Conservation (phyloP, 257 asterid genomes). For the Ophiorrhiza pumila region DNA sequence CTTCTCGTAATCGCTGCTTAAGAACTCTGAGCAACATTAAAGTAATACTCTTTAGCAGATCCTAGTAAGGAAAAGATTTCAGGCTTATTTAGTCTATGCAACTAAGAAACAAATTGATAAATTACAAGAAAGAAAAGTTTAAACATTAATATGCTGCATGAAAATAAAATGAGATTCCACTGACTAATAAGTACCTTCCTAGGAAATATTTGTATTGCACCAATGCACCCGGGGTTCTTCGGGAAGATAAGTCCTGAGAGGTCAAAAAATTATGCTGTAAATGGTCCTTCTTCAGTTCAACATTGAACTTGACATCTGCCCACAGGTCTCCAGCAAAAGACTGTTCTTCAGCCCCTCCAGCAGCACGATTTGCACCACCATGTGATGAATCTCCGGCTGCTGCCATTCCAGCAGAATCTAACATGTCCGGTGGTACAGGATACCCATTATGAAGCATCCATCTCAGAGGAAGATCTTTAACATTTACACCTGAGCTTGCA, state of each 20-base stretch:
- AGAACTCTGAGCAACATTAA: conserved; percentile 46
- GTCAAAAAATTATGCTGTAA: conserved; percentile 48
- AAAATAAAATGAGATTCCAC: background rate
- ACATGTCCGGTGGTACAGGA: conserved; percentile 91
- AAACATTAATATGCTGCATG: too few species aligned
- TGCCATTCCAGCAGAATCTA: conserved; percentile 59
- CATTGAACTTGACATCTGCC: conserved; percentile 65
- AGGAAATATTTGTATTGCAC: conserved; percentile 72
- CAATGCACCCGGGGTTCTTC: conserved; percentile 50
- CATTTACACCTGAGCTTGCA: conserved; percentile 51
- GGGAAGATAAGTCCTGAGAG: conserved; percentile 60
- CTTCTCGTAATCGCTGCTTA: conserved; percentile 87
- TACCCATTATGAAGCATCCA: conserved; percentile 99
- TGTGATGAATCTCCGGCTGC: conserved; percentile 49
- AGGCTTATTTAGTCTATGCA: background rate
- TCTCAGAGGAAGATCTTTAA: conserved; percentile 88
- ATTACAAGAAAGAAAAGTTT: background rate
- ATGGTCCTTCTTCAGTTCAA: conserved; percentile 64
- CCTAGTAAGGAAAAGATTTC: background rate
- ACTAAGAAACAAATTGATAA: background rate
- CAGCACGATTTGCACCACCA: conserved; percentile 39
- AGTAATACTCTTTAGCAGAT: background rate
- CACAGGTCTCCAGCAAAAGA: conserved; percentile 75
- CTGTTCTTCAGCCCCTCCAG: conserved; percentile 35
- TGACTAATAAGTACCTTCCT: conserved; percentile 67